Conservation (phyloP, 495 filamentous ascomycete species). For the Penicillium riverlandense region DNA sequence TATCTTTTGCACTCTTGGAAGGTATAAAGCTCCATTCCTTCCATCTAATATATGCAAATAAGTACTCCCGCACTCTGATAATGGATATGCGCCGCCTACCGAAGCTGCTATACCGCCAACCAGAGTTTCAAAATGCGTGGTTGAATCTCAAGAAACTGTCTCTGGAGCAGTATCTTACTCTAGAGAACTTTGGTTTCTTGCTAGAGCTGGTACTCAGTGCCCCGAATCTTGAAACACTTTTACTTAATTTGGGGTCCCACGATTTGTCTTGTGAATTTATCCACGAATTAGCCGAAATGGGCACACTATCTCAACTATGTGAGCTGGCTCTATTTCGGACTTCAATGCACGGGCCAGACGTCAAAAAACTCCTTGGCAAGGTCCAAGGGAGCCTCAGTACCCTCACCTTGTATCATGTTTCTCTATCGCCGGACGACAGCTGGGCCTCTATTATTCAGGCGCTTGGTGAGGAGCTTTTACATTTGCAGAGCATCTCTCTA, state of each 20-base stretch:
- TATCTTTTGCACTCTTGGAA: slow-evolving; percentile 19
- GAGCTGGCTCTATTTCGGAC: slow-evolving; percentile 20
- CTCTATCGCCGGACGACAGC: slow-evolving; percentile 7
- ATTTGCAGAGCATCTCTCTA: slow-evolving; percentile 12
- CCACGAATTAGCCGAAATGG: slow-evolving; percentile 18
- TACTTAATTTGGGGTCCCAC: slow-evolving; percentile 17
- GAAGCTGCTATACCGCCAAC: slow-evolving; percentile 21
- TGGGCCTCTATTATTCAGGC: slow-evolving; percentile 11
- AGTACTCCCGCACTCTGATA: slow-evolving; percentile 17
- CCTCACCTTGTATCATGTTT: slow-evolving; percentile 16
- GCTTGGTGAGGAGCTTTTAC: slow-evolving; percentile 5
- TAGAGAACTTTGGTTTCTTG: slow-evolving; percentile 22
- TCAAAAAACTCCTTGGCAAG: slow-evolving; percentile 8
- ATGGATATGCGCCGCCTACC: slow-evolving; percentile 27
- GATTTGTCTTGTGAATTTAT: slow-evolving; percentile 20
- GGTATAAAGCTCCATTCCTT: slow-evolving; percentile 18
- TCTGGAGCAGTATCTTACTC: slow-evolving; percentile 19
- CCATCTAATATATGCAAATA: slow-evolving; percentile 20
- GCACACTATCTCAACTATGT: slow-evolving; percentile 8
- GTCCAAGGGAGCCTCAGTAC: slow-evolving; percentile 7
- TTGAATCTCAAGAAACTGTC: slow-evolving; percentile 17
- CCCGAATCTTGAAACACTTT: slow-evolving; percentile 14
- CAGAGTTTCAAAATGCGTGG: slow-evolving; percentile 16
- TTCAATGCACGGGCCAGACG: slow-evolving; percentile 7
- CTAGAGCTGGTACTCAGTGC: slow-evolving; percentile 20